Evolutionary conservation across 2,329 filamentous ascomycete genomes (phyloP), one percentile per base, ranked within the genome.

Genomic region (Venturia pyrina): DNA sequence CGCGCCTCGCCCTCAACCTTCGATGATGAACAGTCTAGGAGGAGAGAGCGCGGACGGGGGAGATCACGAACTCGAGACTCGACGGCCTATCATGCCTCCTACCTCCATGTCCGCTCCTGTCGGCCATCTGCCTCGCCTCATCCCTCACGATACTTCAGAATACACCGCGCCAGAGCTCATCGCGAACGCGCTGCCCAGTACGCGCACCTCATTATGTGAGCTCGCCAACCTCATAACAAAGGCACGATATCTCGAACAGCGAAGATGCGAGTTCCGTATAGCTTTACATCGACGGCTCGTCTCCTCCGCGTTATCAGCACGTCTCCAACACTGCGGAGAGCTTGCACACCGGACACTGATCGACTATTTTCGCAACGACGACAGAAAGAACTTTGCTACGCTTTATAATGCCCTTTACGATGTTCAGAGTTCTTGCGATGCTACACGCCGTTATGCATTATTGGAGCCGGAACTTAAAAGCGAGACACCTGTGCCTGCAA

Each of bases 201-300:
- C 88, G 59, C 84, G 85, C 67, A 90, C 88, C 59, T 89, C 87
- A 17, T 80, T 93, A 68, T 86, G 90, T 72, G 89, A 93, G 76
- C 84, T 93, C 70, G 89, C 89, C 63, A 89, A 92, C 75, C 78
- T 93, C 71, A 88, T 91, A 69, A 86, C 89, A 68, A 80, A 92
- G 68, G 89, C 89, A 74, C 89, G 87, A 72, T 91, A 92, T 75
- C 90, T 93, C 77, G 88, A 91, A 81, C 88, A 89, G 80, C 89
- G 90, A 81, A 86, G 89, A 77, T 82, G 84, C 69, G 87, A 88
- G 73, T 89, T 87, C 59, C 84, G 90, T 70, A 81, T 89, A 69
- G 87, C 89, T 66, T 82, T 95, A 64, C 89, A 92, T 74, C 83
- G 88, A 72, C 89, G 85, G 73, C 80, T 93, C 68, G 85, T 93